phyloP scores from a whole-genome alignment of 805 yeast species.

The Hanseniaspora lachancei region DNA sequence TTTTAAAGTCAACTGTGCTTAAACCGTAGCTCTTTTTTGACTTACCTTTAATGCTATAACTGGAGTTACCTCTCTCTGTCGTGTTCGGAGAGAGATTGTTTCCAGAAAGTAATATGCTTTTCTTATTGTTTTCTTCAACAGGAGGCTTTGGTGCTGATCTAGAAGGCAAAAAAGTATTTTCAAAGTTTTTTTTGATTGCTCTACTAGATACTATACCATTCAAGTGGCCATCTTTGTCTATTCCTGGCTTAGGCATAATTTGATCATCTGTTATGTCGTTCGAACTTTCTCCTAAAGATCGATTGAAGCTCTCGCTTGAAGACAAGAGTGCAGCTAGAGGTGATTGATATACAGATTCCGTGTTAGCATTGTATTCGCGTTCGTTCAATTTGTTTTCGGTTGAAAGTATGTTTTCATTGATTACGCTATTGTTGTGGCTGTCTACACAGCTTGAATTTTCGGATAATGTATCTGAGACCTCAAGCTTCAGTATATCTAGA shows the following conservation, averaged over 20 bases:
- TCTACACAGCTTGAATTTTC: not conserved
- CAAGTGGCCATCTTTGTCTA: no score
- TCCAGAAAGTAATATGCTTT: not conserved
- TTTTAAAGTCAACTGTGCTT: constrained; percentile 11
- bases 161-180: not conserved
- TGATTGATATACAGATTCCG: constrained; percentile 15
- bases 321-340: constrained; percentile 11
- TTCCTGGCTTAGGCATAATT: not conserved
- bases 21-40: not conserved
- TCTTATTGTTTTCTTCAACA: not conserved
- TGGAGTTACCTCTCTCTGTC: not conserved
- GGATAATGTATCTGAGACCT: not conserved
- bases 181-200: not conserved
- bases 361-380: not conserved
- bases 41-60: constrained; percentile 13
- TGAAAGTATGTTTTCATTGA: not conserved
- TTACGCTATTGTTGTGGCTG: not conserved
- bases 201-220: not conserved
- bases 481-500: not conserved
- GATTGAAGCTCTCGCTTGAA: constrained; percentile 14
- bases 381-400: not conserved
- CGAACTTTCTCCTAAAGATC: not conserved
- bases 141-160: constrained; percentile 1
- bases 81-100: not conserved
- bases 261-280: not conserved